Conservation (phyloP, 129 eudicot species). For the Helichrysum umbraculigerum region DNA sequence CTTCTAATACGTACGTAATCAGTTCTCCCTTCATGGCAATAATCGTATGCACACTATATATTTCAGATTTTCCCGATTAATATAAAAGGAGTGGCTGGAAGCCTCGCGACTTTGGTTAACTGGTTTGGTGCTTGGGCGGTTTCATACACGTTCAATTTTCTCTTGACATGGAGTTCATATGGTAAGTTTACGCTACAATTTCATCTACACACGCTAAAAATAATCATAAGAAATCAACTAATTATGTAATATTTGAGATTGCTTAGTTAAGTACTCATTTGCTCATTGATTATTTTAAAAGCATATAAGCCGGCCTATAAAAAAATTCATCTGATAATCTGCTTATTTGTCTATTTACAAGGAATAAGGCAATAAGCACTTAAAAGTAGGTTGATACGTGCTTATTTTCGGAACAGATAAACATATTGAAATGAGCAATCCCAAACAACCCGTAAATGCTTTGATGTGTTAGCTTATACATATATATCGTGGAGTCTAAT, state of each 20-base stretch:
- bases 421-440: too few species aligned
- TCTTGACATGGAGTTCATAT: conserved; percentile 82
- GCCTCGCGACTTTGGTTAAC: conserved; percentile 84
- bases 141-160: conserved; percentile 82
- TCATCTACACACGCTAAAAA: background rate
- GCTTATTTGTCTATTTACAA: background rate
- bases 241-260: too few species aligned
- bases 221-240: background rate
- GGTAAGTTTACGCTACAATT: conserved; percentile 45
- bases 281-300: background rate
- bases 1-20: background rate
- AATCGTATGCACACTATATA: background rate
- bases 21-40: background rate
- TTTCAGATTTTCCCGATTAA: conserved; percentile 76
- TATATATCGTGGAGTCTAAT: too few species aligned
- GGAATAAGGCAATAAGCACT: too few species aligned
- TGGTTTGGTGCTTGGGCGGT: conserved; percentile 95
- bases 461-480: too few species aligned
- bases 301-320: too few species aligned
- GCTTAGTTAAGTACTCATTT: too few species aligned
- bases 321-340: too few species aligned
- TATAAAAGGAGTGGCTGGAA: conserved; percentile 83
- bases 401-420: too few species aligned
- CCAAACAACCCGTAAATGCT: too few species aligned
- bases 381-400: too few species aligned